phyloP scores from a whole-genome alignment of 2,329 filamentous ascomycete genomes.

The Xylaria sp. region DNA sequence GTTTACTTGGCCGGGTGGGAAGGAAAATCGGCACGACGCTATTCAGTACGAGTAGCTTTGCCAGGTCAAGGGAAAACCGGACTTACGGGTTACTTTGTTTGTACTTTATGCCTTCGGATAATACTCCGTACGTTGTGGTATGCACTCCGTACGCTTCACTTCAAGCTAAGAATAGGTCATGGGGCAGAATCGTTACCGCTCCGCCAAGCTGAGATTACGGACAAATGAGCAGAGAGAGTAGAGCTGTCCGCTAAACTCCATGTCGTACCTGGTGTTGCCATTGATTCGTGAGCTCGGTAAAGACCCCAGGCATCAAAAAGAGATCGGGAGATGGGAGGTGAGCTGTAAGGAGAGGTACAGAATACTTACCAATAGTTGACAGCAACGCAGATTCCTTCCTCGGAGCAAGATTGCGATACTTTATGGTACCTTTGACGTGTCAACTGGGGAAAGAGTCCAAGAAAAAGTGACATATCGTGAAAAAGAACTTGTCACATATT shows the following conservation, averaged over 20 bases:
- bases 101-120: neutral
- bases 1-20: conserved; percentile 1
- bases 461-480: neutral
- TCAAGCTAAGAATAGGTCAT: neutral
- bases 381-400: conserved; percentile 68
- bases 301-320: neutral
- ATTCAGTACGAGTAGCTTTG: neutral
- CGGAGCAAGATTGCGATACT: conserved; percentile 63
- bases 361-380: conserved; percentile 70
- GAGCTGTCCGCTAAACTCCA: conserved; percentile 67
- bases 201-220: conserved; percentile 14
- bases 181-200: conserved; percentile 1
- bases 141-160: neutral
- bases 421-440: conserved; percentile 60
- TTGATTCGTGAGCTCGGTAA: conserved; percentile 1
- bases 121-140: too few relatives aligned
- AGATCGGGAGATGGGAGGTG: neutral
- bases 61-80: conserved; percentile 7
- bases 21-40: neutral
- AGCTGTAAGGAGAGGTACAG: neutral
- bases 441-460: neutral
- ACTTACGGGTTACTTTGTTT: conserved; percentile 2
- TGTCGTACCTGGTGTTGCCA: conserved; percentile 59
- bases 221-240: conserved; percentile 50
- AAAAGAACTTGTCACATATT: neutral